Base-by-base conservation (phyloP, 805 yeast species). In the Candida chilensis region DNA sequence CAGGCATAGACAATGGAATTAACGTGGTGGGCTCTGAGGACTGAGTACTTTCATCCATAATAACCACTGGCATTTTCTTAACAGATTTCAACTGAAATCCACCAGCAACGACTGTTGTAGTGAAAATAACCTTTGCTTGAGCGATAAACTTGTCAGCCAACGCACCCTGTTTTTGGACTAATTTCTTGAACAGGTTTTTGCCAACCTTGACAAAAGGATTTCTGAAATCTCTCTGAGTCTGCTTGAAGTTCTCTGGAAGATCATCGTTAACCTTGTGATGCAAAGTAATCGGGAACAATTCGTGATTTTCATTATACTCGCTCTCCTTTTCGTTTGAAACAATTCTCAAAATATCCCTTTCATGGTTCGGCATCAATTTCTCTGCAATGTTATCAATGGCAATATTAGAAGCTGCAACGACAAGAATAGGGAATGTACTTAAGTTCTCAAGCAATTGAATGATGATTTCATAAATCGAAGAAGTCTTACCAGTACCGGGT, bases 41-140 rank as follows among this genome's bases (percentile, higher is more conserved):
- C 41, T 79, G 87, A 0, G 87, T 79, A 4, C 84, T 71, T 53
- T 80, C 88, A 56, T 80, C 88, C 81, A 80, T 75, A 19, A 80
- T 78, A 5, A 80, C 81, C 3, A 76, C 76, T 1, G 85, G 85
- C 37, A 69, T 48, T 38, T 63, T 67, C 22, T 62, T 57, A 7
- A 78, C 55, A 10, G 67, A 59, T 40, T 75, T 77, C 39, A 80
- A 53, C 40, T 70, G 74, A 26, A 72, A 66, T 2, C 82, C 82
- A 31, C 85, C 86, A 5, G 84, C 78, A 22, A 76, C 77, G 24
- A 78, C 83, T 2, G 82, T 74, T 2, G 88, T 80, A 2, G 87
- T 74, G 47, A 79, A 74, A 14, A 80, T 74, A 15, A 80, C 80
- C 39, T 74, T 74, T 0, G 83, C 80, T 46, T 77, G 84, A 0